Evolutionary conservation across 148 eudicot species (phyloP).

Genomic region (Amaranthus hypochondriacus): DNA sequence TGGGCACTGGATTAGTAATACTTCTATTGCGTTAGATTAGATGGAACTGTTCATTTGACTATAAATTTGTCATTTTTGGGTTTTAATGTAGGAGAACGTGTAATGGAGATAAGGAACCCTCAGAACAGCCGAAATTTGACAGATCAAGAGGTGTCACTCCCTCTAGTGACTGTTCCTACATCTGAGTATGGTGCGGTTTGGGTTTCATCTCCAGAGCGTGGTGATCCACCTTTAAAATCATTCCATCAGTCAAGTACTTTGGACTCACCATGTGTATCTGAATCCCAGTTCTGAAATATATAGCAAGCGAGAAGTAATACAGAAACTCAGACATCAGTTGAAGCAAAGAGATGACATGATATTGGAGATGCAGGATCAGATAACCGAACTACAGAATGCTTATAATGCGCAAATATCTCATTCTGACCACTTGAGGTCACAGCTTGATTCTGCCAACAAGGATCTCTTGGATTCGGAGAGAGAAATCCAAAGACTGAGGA

Average conservation of each 20-base stretch:
- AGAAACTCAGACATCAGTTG: slow-evolving; percentile 86
- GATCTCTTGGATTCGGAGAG: slow-evolving; percentile 80
- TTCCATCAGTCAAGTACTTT: slow-evolving; percentile 78
- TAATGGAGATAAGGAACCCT: slow-evolving; percentile 49
- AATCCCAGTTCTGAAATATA: slow-evolving; percentile 90
- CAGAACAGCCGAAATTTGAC: slow-evolving; percentile 39
- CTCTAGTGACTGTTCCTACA: slow-evolving; percentile 67
- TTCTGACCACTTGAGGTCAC: slow-evolving; percentile 69
- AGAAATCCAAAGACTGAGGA: slow-evolving; percentile 87
- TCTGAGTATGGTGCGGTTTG: slow-evolving; percentile 64
- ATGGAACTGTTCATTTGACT: background rate
- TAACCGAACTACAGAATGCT: slow-evolving; percentile 68
- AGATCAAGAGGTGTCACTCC: slow-evolving; percentile 62
- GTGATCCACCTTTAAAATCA: slow-evolving; percentile 79
- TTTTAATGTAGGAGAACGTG: slow-evolving; percentile 36
- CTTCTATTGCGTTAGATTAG: background rate
- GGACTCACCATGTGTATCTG: slow-evolving; percentile 86
- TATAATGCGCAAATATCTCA: slow-evolving; percentile 56
- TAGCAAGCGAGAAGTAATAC: slow-evolving; percentile 91
- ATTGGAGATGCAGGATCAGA: slow-evolving; percentile 94
- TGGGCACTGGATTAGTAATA: background rate
- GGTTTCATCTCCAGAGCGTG: slow-evolving; percentile 84
- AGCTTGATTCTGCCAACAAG: slow-evolving; percentile 69
- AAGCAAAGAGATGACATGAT: slow-evolving; percentile 93
- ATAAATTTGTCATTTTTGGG: slow-evolving; percentile 1